phyloP scores from a whole-genome alignment of 2,329 filamentous ascomycete species.

The Berkeleyomyces basicola region DNA sequence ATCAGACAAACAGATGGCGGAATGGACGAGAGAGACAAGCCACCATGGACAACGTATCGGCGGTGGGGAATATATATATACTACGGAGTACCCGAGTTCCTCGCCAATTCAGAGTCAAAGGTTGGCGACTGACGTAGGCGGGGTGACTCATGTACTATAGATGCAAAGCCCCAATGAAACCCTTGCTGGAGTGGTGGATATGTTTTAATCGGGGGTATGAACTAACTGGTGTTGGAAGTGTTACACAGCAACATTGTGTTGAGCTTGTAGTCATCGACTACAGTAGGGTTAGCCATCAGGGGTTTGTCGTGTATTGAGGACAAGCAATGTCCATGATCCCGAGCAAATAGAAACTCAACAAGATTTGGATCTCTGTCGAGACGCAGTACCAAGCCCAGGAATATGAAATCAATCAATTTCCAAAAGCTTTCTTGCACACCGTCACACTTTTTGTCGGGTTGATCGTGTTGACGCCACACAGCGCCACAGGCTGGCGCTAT shows the following conservation, averaged over 20 bases:
- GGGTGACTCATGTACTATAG: slow-evolving; percentile 11
- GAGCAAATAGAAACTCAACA: too few species aligned
- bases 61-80: background rate
- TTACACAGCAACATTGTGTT: background rate
- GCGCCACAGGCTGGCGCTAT: background rate
- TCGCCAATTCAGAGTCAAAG: slow-evolving; percentile 2
- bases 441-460: too few species aligned
- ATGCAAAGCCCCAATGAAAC: background rate
- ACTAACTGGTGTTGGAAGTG: background rate
- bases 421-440: too few species aligned
- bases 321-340: too few species aligned
- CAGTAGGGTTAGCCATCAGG: too few species aligned
- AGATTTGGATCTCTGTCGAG: too few species aligned
- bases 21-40: background rate
- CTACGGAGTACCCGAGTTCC: background rate
- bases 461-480: background rate
- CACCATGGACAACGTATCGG: background rate
- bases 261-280: too few species aligned
- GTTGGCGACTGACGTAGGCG: background rate
- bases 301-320: too few species aligned
- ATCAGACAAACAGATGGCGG: background rate
- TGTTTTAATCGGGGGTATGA: background rate
- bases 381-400: too few species aligned
- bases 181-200: background rate
- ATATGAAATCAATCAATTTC: too few species aligned